Conservation (phyloP, 177 flowering plant species). For the Tripterygium wilfordii region DNA sequence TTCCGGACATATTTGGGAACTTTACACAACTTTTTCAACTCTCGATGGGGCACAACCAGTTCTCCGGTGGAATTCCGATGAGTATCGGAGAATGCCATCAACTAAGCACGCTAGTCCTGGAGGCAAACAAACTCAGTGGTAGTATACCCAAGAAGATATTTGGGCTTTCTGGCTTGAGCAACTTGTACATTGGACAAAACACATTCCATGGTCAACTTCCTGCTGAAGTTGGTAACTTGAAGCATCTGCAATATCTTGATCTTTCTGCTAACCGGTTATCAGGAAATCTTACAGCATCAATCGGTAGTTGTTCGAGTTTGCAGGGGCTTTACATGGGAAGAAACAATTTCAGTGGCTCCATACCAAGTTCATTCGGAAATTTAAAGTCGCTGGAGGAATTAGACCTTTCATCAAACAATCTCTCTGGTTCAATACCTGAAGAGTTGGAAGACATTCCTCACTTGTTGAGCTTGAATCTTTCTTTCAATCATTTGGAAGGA, state of each 20-base stretch:
- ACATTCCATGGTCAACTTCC: conserved; percentile 1
- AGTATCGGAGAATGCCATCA: conserved; percentile 1
- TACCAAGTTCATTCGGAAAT: neutral
- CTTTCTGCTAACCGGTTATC: neutral
- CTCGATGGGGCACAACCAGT: neutral
- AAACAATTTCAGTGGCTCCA: conserved; percentile 3
- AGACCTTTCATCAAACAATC: conserved; percentile 1
- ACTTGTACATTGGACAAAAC: neutral
- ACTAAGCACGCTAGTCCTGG: neutral
- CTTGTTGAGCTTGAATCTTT: too few relatives aligned
- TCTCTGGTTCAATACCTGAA: neutral
- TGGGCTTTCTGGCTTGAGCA: neutral
- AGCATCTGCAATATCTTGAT: neutral
- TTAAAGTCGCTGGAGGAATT: neutral
- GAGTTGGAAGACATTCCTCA: too few relatives aligned
- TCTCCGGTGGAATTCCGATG: conserved; percentile 6
- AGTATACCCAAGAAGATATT: neutral
- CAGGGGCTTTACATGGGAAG: neutral
- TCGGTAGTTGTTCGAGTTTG: conserved; percentile 2
- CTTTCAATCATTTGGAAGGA: conserved; percentile 1
- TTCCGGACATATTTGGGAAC: neutral
- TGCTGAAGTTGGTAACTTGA: conserved; percentile 4
- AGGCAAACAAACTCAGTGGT: conserved; percentile 5
- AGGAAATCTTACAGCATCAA: conserved; percentile 3
- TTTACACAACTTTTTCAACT: neutral